Base-by-base conservation (phyloP, 805 yeast genomes). In the Cyberlindnera xishuangbannaensis region DNA sequence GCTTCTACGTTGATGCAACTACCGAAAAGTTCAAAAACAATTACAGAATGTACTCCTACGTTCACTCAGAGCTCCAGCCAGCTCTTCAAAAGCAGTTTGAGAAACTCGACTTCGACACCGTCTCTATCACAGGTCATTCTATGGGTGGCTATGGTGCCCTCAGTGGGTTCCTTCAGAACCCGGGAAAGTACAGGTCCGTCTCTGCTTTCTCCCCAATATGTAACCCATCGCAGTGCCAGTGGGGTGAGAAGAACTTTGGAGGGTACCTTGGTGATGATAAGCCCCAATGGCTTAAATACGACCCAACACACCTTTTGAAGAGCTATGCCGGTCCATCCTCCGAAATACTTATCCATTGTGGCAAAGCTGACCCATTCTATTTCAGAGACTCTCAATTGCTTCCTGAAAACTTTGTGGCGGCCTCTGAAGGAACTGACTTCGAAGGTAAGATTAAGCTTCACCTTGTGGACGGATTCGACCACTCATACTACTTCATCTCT, bases 121-220 rank as follows among this genome's bases (percentile, higher is more conserved):
- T 78, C 32, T 73, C 90, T 15, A 75, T 90, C 44, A 77, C 92
- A n/a, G 98, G 98, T 27, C 97, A 92, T 58, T 92, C 98, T 1
- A 92, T 92, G 97, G 98, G 98, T 31, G 98, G 98, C 1, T 85
- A 73, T 55, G 98, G 97, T 37, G 95, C 98, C 0, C 60, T 90
- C 40, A 63, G 81, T 40, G 65, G 77, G n/a, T 76, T 60, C 45
- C 61, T 90, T 39, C 73, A 69, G 42, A 76, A 82, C 55, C 84
- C 88, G 1, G 80, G 77, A 2, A 66, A 65, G 48, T 90, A 82
- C 65, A 73, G 73, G 54, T 77, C 92, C 2, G 88, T 83, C 26
- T 74, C 85, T 38, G 97, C 96, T 0, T 90, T 90, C 62, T 74
- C 97, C 0, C 97, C 98, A 33, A 84, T 92, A 45, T 62, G 76